Base-by-base conservation (phyloP, 257 asterid genomes). In the Cynanchum wilfordii region DNA sequence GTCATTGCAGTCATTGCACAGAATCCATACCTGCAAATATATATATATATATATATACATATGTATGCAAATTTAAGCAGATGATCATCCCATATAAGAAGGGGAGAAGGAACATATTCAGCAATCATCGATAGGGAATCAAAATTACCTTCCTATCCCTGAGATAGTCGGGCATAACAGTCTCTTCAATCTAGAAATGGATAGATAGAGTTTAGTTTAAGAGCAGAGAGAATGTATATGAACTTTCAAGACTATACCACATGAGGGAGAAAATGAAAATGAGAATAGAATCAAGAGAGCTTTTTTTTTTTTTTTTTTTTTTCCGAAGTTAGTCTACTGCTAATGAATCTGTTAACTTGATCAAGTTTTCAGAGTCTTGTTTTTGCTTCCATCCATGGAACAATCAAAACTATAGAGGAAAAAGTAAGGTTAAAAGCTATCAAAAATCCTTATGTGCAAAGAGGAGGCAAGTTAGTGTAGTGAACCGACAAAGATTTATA, bases 1-100 rank as follows among this genome's bases (percentile, higher is more conserved):
- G 72, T 88, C 97, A 24, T 90, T 88, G 86, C 99, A 95, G 81
- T 95, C 99, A 15, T 95, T 92, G 76, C 99, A 95, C 16, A 95
- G 82, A 78, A 95, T 89, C 98, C 99, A 95, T 40, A 89, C 96
- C 98, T 90, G 88, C 62, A 70, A n/a, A n/a, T n/a, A n/a, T n/a
- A 75, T 20, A 64, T 9, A 7, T 16, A 9, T 2, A 4, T 25
- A 66, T 42, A 42, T 7, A 40, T 40, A 40, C 0, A 7, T 42
- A 42, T 42, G 2, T 36, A 51, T 8, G 8, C 19, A 45, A 17
- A 65, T 10, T 42, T 27, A 49, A 29, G 12, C 24, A 62, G 38
- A 36, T 68, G 19, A 7, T 7, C 10, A 42, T 42, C n/a, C 11
- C 24, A 6, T 29, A 19, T 54, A 58, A 11, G 16, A 68, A n/a